Evolutionary conservation across 306 rosid genomes (phyloP).

Genomic region (Lotus japonicus): DNA sequence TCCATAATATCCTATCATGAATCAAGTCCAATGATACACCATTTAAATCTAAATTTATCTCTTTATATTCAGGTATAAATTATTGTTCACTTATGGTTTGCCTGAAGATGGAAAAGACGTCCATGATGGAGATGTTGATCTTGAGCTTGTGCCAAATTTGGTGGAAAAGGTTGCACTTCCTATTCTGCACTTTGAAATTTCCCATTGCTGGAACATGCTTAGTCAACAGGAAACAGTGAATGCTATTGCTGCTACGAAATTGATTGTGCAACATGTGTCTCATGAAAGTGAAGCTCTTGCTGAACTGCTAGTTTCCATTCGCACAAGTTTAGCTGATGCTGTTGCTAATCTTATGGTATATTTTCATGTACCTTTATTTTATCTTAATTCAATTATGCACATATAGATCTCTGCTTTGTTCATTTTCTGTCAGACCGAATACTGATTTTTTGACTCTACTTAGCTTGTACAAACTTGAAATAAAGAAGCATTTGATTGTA

Average conservation of each 20-base stretch:
- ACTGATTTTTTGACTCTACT: neutral
- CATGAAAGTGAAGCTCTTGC: slow-evolving; percentile 80
- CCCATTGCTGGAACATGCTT: slow-evolving; percentile 89
- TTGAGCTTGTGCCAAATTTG: slow-evolving; percentile 80
- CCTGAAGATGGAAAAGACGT: slow-evolving; percentile 58
- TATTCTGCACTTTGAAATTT: slow-evolving; percentile 74
- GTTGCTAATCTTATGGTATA: slow-evolving; percentile 62
- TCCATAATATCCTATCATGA: too few relatives aligned
- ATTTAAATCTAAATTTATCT: neutral
- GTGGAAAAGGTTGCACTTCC: slow-evolving; percentile 96
- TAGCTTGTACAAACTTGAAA: neutral
- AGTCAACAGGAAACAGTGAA: slow-evolving; percentile 70
- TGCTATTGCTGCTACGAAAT: slow-evolving; percentile 69
- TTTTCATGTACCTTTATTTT: neutral
- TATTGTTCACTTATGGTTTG: slow-evolving; percentile 65
- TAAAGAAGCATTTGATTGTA: neutral
- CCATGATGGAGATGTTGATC: slow-evolving; percentile 74
- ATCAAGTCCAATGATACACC: too few relatives aligned
- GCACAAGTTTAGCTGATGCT: slow-evolving; percentile 72
- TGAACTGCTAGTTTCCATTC: slow-evolving; percentile 63
- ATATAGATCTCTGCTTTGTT: neutral
- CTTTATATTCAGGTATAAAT: slow-evolving; percentile 56
- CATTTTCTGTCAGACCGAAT: slow-evolving; percentile 8
- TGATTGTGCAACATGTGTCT: slow-evolving; percentile 77
- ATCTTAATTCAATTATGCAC: neutral